phyloP scores from a whole-genome alignment of 2,329 filamentous ascomycete species.

The Aspergillus chevalieri region DNA sequence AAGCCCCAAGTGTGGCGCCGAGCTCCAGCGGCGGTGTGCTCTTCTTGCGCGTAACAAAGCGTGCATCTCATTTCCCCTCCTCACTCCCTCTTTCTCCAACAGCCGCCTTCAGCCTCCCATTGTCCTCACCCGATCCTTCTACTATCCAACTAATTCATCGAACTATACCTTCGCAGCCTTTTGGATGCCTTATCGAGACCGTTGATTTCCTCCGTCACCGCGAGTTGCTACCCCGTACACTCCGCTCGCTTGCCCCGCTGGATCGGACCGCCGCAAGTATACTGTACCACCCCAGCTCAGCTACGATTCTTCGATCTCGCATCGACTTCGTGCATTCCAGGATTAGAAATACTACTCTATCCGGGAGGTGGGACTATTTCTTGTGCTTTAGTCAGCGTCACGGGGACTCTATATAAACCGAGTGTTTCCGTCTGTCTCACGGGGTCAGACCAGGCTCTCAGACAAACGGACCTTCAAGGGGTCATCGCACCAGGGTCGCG shows the following conservation, averaged over 20 bases:
- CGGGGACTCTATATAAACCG: neutral
- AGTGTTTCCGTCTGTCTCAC: neutral
- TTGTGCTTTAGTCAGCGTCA: neutral
- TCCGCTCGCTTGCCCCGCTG: neutral
- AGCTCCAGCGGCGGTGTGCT: no score
- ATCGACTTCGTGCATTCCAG: no score
- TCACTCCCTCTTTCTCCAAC: no score
- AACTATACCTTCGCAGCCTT: neutral
- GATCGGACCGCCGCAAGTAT: neutral
- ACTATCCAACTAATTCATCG: neutral
- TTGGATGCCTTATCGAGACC: neutral
- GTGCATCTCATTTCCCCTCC: no score
- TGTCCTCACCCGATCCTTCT: neutral
- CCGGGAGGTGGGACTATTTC: neutral
- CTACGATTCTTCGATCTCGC: no score
- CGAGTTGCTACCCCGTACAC: neutral
- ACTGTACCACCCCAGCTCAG: no score
- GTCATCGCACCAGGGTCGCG: neutral
- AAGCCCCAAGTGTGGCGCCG: no score
- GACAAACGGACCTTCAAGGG: neutral
- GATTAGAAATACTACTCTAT: no score
- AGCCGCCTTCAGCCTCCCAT: no score
- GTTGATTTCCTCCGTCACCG: constrained; percentile 1
- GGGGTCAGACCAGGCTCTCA: neutral
- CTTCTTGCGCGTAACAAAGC: no score